Evolutionary conservation across 345 rosid genomes (phyloP).

Genomic region (Pistacia integerrima): DNA sequence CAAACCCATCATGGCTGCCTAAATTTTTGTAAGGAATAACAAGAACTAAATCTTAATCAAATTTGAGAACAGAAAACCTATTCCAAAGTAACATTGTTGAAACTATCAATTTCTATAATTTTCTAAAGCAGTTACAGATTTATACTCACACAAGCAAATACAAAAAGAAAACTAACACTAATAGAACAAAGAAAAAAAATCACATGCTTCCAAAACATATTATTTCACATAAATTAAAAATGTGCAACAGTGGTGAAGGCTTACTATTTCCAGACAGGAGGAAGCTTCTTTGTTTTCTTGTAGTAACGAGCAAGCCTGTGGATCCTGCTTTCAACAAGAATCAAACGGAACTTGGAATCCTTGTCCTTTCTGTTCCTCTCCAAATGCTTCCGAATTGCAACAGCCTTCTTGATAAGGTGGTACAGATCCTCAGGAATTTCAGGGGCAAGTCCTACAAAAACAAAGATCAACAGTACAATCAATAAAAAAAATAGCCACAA

Average conservation of each 20-base stretch:
- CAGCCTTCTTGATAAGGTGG: slow-evolving; percentile 78
- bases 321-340: slow-evolving; percentile 76
- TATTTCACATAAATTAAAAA: background rate
- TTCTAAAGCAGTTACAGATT: background rate
- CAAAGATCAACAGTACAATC: background rate
- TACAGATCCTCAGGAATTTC: slow-evolving; percentile 73
- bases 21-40: background rate
- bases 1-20: background rate
- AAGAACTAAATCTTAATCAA: background rate
- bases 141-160: background rate
- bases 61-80: too few species aligned
- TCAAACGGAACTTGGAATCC: slow-evolving; percentile 73
- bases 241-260: background rate
- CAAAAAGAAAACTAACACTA: background rate
- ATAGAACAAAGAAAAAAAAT: background rate
- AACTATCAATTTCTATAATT: background rate
- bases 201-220: background rate
- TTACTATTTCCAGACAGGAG: slow-evolving; percentile 80
- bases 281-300: slow-evolving; percentile 84
- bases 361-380: slow-evolving; percentile 81
- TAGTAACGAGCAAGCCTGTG: slow-evolving; percentile 75
- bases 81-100: background rate
- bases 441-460: slow-evolving; percentile 55
- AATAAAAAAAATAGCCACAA: background rate
- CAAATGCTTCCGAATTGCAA: slow-evolving; percentile 68